These are phyloP conservation scores for Orbilia javanica DNA, from an alignment of 2,329 filamentous ascomycete species.

Conservation along the genomic window DNA sequence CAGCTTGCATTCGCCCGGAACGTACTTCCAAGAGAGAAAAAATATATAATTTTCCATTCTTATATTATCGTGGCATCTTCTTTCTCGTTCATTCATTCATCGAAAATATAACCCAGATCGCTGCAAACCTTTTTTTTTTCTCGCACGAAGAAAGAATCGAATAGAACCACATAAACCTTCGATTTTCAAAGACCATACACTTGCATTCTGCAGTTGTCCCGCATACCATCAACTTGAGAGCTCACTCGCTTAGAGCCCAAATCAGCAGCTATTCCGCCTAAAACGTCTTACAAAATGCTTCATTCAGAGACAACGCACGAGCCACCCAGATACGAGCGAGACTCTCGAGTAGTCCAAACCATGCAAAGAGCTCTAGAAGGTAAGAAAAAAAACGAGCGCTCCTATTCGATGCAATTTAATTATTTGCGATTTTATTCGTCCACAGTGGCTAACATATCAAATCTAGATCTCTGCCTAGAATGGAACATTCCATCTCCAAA, in stretches of 20 bases:
- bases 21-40: conserved; percentile 28
- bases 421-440: neutral
- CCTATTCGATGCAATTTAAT: neutral
- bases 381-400: conserved; percentile 12
- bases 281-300: conserved; percentile 42
- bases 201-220: neutral
- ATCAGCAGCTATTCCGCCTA: neutral
- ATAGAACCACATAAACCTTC: conserved; percentile 8
- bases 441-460: conserved; percentile 18
- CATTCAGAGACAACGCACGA: conserved; percentile 56
- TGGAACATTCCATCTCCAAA: conserved; percentile 53
- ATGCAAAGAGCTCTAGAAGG: conserved; percentile 57
- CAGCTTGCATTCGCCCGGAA: conserved; percentile 35
- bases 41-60: neutral
- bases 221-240: neutral
- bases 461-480: conserved; percentile 44
- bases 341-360: conserved; percentile 43
- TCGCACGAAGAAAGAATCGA: neutral
- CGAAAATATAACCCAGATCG: conserved; percentile 9
- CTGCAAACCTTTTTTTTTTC: neutral
- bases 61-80: conserved; percentile 7
- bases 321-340: conserved; percentile 54
- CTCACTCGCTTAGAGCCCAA: conserved; percentile 20
- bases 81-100: conserved; percentile 15
- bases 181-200: conserved; percentile 4